Conservation (phyloP, 78 protist species). For the Dictyostelium citrinum region DNA sequence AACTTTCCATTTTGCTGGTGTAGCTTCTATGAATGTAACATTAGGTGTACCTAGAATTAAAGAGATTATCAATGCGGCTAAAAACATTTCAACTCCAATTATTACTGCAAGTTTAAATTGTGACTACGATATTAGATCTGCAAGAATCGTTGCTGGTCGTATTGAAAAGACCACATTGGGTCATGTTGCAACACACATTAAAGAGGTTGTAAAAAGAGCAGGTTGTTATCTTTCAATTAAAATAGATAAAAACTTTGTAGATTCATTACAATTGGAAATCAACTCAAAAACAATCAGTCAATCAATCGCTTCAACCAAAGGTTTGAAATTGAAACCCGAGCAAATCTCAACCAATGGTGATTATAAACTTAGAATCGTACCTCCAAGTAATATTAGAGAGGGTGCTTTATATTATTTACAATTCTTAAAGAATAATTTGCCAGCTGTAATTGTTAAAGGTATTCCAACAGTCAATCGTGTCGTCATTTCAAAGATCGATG, state of each 20-base stretch:
- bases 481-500: constrained; percentile 77
- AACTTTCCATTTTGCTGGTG: constrained; percentile 99
- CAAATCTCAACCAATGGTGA: background rate
- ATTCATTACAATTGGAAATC: constrained; percentile 83
- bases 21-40: constrained; percentile 96
- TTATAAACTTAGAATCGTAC: constrained; percentile 8
- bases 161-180: constrained; percentile 94
- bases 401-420: constrained; percentile 44
- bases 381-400: background rate
- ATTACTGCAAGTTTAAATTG: constrained; percentile 87
- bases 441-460: constrained; percentile 79
- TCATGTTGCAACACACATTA: constrained; percentile 83
- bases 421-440: constrained; percentile 76
- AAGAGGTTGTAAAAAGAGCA: constrained; percentile 79
- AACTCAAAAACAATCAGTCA: constrained; percentile 31
- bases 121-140: constrained; percentile 43
- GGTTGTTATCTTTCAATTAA: constrained; percentile 78
- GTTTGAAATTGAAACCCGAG: constrained; percentile 77
- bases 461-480: constrained; percentile 89
- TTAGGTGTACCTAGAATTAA: constrained; percentile 87
- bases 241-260: constrained; percentile 87
- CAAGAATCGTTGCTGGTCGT: constrained; percentile 94
- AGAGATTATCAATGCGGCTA: constrained; percentile 99
- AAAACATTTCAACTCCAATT: constrained; percentile 96
- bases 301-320: constrained; percentile 55